A percentile compares a stretch with the other conserved stretches of the same genome.
Evolutionary conservation across 805 yeast species (phyloP).

Genomic region (Kazachstania bromeliacearum): DNA sequence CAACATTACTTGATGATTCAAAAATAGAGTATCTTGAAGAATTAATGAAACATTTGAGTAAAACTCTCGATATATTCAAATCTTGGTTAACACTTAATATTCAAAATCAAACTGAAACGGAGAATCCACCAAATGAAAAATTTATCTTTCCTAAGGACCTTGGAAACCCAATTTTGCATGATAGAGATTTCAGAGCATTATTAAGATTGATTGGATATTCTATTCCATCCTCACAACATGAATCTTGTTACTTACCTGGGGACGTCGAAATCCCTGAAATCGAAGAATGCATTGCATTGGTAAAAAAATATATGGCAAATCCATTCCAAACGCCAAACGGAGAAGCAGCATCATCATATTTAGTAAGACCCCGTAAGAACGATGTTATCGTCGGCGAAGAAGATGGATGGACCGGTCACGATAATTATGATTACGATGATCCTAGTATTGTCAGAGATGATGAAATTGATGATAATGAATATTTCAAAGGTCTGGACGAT

Average conservation of each 20-base stretch:
- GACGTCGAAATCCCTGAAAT: slow-evolving; percentile 9
- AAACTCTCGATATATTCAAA: slow-evolving; percentile 11
- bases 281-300: slow-evolving; percentile 7
- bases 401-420: slow-evolving; percentile 18
- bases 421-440: slow-evolving; percentile 16
- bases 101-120: slow-evolving; percentile 6
- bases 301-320: slow-evolving; percentile 16
- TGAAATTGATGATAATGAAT: slow-evolving; percentile 16
- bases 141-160: slow-evolving; percentile 5
- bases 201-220: slow-evolving; percentile 16
- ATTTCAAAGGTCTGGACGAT: slow-evolving; percentile 20
- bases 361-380: slow-evolving; percentile 12
- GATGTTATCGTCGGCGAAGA: slow-evolving; percentile 4
- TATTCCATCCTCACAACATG: slow-evolving; percentile 13
- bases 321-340: slow-evolving; percentile 26
- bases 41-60: slow-evolving; percentile 14
- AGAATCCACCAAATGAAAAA: slow-evolving; percentile 11
- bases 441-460: slow-evolving; percentile 14
- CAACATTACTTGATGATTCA: slow-evolving; percentile 27
- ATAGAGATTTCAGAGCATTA: slow-evolving; percentile 24
- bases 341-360: slow-evolving; percentile 19
- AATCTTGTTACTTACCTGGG: slow-evolving; percentile 16
- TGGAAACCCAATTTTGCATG: slow-evolving; percentile 11
- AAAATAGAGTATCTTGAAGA: slow-evolving; percentile 16
- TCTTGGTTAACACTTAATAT: slow-evolving; percentile 11